Base-by-base conservation (phyloP, 1,139 yeast genomes). In the Sugiyamaella paludigena region DNA sequence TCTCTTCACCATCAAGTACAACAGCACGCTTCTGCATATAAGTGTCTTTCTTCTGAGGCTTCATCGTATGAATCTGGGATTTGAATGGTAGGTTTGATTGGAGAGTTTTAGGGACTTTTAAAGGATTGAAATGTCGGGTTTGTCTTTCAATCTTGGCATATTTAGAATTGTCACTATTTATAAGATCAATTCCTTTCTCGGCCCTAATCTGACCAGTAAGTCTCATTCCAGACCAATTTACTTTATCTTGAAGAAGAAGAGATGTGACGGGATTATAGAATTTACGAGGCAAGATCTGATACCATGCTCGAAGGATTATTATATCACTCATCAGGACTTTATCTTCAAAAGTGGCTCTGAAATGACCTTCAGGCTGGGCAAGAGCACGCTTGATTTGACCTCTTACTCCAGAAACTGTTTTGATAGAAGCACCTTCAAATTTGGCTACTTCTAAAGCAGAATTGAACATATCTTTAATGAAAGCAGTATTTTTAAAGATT, bases 221-320 rank as follows among this genome's bases (percentile, higher is more conserved):
- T 65, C 95, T 80, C 95, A 94, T 89, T 56, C 99, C 99, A 63
- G 79, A 80, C 99, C 99, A 94, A 63, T 87, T 87, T 30, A 77
- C 74, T 70, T 92, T 94, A 57, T 87, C 79, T 37, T 74, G 69
- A 51, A 88, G 69, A 59, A 94, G 75, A 61, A 91, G 74, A 1
- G 98, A 92, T 0, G 98, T 87, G 27, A 94, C 98, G 1, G 98
- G 98, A 64, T 92, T 94, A 71, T 92, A 94, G 69, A 88, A 92
- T 66, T 83, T 83, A 67, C 92, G 85, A 12, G 94, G 87, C 58
- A 80, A 81, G 40, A 94, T 94, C 1, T 98, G 98, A 66, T 89
- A 91, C 98, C 98, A 94, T 1, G 98, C 92, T 66, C 96, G 84
- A 65, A 94, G 73, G 60, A 92, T 84, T 11, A 94, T 79, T 45